phyloP scores from a whole-genome alignment of 768 basidiomycete genomes.

The Coprinellus micaceus region DNA sequence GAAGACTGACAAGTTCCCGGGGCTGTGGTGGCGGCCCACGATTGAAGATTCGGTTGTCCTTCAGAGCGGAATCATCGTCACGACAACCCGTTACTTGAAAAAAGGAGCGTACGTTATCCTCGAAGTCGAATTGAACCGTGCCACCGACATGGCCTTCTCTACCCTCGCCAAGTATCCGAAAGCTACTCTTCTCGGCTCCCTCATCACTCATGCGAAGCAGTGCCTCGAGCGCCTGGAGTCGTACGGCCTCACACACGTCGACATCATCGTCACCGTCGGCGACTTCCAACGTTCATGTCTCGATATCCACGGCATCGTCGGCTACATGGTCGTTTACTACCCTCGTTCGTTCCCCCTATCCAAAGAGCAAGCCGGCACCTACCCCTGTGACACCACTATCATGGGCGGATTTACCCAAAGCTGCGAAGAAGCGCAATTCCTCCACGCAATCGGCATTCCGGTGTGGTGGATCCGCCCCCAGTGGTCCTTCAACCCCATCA shows the following conservation, averaged over 20 bases:
- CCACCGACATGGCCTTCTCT: too few relatives aligned
- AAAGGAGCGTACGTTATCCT: not conserved
- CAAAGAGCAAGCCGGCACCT: not conserved
- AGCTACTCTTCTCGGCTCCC: not conserved
- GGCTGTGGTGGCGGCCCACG: too few relatives aligned
- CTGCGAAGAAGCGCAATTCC: not conserved
- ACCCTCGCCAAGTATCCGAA: not conserved
- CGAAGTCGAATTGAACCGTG: not conserved
- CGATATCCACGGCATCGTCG: not conserved
- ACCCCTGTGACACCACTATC: not conserved
- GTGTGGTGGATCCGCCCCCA: not conserved
- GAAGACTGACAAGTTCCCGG: too few relatives aligned
- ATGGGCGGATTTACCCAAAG: not conserved
- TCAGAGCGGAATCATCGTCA: not conserved
- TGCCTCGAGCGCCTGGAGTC: not conserved
- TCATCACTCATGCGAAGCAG: not conserved
- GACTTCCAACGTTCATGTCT: not conserved
- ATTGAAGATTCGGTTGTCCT: not conserved
- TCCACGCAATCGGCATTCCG: not conserved
- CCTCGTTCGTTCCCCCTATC: not conserved
- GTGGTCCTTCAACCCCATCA: not conserved
- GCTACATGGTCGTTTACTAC: not conserved
- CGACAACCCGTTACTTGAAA: not conserved
- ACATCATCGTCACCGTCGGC: not conserved
- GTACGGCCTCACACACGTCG: not conserved